Evolutionary conservation across 495 filamentous ascomycete species (phyloP).

Genomic region (Penicillium atrosanguineum): DNA sequence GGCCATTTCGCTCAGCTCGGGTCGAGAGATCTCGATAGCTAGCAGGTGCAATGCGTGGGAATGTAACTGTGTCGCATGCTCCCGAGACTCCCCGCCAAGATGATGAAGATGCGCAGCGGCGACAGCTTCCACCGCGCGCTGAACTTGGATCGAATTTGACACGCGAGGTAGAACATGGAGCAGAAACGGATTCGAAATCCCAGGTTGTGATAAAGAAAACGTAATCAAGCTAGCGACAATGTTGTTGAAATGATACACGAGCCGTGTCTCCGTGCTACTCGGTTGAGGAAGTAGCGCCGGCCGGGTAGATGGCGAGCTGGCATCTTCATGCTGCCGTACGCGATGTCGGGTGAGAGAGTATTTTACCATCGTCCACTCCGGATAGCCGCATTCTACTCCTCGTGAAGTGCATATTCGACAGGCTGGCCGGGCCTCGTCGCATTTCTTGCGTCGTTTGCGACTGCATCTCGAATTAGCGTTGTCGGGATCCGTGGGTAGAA

Average conservation of each 20-base stretch:
- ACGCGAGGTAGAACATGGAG: constrained; percentile 6
- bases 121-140: constrained; percentile 11
- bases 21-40: constrained; percentile 1
- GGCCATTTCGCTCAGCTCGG: not conserved
- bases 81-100: constrained; percentile 5
- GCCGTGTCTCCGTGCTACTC: constrained; percentile 2
- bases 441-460: constrained; percentile 12
- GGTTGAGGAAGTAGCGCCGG: constrained; percentile 4
- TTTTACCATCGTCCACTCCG: constrained; percentile 10
- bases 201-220: constrained; percentile 1
- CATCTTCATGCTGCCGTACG: not conserved
- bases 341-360: constrained; percentile 6
- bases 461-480: constrained; percentile 6
- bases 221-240: constrained; percentile 6
- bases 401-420: constrained; percentile 5
- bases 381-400: constrained; percentile 6
- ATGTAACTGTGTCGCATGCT: constrained; percentile 4
- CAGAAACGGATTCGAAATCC: constrained; percentile 7
- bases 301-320: not conserved
- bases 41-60: constrained; percentile 7
- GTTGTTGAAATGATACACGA: constrained; percentile 9
- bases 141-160: constrained; percentile 4
- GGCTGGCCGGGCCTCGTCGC: constrained; percentile 8
- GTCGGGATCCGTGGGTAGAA: not conserved
- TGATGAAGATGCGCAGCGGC: constrained; percentile 11